Evolutionary conservation across 2,329 filamentous ascomycete species (phyloP).

Genomic region (Ambrosiella cleistominuta): DNA sequence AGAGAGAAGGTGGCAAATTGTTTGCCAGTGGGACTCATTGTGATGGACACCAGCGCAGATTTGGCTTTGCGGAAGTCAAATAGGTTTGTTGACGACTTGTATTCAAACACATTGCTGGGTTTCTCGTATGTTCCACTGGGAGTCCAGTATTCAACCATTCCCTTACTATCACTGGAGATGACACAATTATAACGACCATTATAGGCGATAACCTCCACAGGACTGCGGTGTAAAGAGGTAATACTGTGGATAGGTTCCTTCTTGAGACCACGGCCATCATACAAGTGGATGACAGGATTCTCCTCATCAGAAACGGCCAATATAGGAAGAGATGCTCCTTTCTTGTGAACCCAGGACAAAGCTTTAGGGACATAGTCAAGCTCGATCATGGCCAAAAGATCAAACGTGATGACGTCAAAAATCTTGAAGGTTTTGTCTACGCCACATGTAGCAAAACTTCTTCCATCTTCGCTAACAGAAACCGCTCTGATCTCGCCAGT

Average conservation of each 20-base stretch:
- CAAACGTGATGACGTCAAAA: constrained; percentile 70
- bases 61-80: constrained; percentile 98
- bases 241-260: constrained; percentile 60
- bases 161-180: constrained; percentile 69
- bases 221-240: constrained; percentile 59
- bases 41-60: constrained; percentile 62
- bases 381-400: constrained; percentile 67
- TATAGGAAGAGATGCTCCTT: constrained; percentile 72
- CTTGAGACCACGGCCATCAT: constrained; percentile 75
- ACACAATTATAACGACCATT: constrained; percentile 83
- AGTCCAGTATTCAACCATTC: constrained; percentile 95
- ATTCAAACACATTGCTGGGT: constrained; percentile 75
- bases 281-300: constrained; percentile 60
- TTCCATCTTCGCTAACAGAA: constrained; percentile 72
- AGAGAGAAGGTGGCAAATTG: constrained; percentile 82
- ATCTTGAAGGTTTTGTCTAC: constrained; percentile 64
- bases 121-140: constrained; percentile 72
- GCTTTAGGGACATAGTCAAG: constrained; percentile 58
- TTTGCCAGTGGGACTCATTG: constrained; percentile 68
- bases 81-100: constrained; percentile 83
- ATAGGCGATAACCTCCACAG: constrained; percentile 73
- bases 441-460: constrained; percentile 83
- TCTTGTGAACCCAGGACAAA: constrained; percentile 80
- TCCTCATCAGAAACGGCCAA: constrained; percentile 66
- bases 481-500: constrained; percentile 67